Percentiles rank a stretch among this genome's conserved stretches.
These are phyloP conservation scores for Pseudocercospora fuligena DNA, from an alignment of 2,329 filamentous ascomycete genomes.

Conservation along the genomic window DNA sequence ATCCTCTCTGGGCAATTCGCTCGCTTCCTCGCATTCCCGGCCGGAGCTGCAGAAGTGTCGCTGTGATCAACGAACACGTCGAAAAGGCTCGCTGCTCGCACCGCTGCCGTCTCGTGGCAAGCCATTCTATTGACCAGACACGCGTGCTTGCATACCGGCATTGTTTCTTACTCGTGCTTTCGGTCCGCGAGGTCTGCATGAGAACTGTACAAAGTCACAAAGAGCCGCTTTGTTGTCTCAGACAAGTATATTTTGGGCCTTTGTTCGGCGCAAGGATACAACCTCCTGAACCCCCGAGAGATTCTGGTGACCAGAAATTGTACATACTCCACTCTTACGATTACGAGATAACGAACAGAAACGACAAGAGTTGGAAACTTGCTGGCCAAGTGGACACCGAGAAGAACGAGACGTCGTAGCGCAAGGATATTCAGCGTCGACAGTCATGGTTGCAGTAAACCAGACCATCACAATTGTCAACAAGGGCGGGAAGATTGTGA, in stretches of 20 bases:
- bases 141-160: not conserved
- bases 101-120: too few species aligned
- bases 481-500: constrained; percentile 88
- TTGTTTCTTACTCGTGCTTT: not conserved
- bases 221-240: constrained; percentile 9
- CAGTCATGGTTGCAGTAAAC: constrained; percentile 44
- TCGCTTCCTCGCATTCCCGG: not conserved
- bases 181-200: not conserved
- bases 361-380: not conserved
- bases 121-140: not conserved
- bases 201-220: not conserved
- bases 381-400: constrained; percentile 5
- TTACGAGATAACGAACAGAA: not conserved
- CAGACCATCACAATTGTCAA: constrained; percentile 91
- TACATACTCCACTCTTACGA: not conserved
- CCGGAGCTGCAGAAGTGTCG: not conserved
- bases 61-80: constrained; percentile 4
- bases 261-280: not conserved
- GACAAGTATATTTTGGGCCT: constrained; percentile 10
- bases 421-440: not conserved
- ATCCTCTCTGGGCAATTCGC: constrained; percentile 5
- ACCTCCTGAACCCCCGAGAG: not conserved
- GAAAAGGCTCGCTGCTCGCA: not conserved
- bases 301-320: not conserved
- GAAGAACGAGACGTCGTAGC: not conserved